Evolutionary conservation across 257 asterid genomes (phyloP).

Genomic region (Linaria vulgaris): DNA sequence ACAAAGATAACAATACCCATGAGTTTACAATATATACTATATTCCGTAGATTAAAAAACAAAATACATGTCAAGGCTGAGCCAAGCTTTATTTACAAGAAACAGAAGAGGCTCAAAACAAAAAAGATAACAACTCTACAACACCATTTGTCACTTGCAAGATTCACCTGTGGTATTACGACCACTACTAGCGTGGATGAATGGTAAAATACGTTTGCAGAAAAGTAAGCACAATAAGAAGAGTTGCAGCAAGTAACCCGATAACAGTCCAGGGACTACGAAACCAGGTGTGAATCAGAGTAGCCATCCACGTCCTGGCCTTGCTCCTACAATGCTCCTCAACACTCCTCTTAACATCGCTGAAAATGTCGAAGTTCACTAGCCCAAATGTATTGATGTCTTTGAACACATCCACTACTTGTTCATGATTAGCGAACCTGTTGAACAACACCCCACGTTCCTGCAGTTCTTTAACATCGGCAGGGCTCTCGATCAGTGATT

Average conservation of each 20-base stretch:
- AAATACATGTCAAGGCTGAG: too few relatives aligned
- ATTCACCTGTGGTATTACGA: too few relatives aligned
- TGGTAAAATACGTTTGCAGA: slow-evolving; percentile 12
- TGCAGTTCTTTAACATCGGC: slow-evolving; percentile 26
- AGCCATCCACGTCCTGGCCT: slow-evolving; percentile 36
- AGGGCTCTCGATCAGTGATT: slow-evolving; percentile 30
- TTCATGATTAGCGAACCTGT: slow-evolving; percentile 26
- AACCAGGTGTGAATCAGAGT: slow-evolving; percentile 27
- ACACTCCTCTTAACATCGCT: slow-evolving; percentile 21
- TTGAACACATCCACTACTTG: slow-evolving; percentile 32
- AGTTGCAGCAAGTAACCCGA: slow-evolving; percentile 33
- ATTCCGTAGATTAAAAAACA: too few relatives aligned
- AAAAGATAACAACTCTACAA: too few relatives aligned
- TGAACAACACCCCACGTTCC: slow-evolving; percentile 25
- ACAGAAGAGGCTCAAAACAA: too few relatives aligned
- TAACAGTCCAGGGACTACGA: slow-evolving; percentile 34
- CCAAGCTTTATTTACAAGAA: too few relatives aligned
- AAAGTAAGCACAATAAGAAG: slow-evolving; percentile 23
- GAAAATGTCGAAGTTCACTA: slow-evolving; percentile 24
- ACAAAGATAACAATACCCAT: too few relatives aligned
- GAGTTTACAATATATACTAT: too few relatives aligned
- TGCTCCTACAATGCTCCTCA: slow-evolving; percentile 27
- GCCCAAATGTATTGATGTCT: slow-evolving; percentile 32
- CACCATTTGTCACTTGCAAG: too few relatives aligned
- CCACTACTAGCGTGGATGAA: too few relatives aligned